These are phyloP conservation scores for Cornus florida DNA, from an alignment of 148 eudicot genomes.

Conservation along the genomic window DNA sequence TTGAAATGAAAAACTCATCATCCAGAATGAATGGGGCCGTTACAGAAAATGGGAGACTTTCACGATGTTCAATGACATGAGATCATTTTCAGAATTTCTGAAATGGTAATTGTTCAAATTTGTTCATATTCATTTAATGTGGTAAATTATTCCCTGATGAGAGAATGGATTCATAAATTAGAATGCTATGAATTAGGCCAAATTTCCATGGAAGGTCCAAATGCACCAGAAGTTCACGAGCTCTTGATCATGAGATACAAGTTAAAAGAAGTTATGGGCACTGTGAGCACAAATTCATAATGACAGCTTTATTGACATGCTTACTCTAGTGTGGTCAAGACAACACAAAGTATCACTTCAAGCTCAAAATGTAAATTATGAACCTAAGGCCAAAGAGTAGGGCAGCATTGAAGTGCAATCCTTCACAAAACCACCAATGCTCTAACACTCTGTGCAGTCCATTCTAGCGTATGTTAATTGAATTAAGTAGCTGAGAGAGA, in stretches of 20 bases:
- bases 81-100: not conserved
- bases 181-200: not conserved
- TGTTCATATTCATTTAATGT: not conserved
- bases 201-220: not conserved
- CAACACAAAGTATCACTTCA: not conserved
- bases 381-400: not conserved
- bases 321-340: not conserved
- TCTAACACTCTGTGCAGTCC: not conserved
- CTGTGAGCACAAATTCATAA: not conserved
- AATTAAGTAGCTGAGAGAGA: not conserved
- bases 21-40: not conserved
- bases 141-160: not conserved
- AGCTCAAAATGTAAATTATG: constrained; percentile 4
- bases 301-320: not conserved
- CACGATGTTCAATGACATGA: not conserved
- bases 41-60: not conserved
- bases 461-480: not conserved
- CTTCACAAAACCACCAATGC: not conserved
- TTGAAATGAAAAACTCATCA: not conserved
- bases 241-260: not conserved
- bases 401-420: not conserved
- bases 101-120: not conserved
- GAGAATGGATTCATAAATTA: not conserved
- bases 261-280: not conserved
- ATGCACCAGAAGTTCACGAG: not conserved